A percentile compares a stretch with the other conserved stretches of the same genome.
phyloP scores from a whole-genome alignment of 2,329 filamentous ascomycete genomes.

The Fusarium luffae region DNA sequence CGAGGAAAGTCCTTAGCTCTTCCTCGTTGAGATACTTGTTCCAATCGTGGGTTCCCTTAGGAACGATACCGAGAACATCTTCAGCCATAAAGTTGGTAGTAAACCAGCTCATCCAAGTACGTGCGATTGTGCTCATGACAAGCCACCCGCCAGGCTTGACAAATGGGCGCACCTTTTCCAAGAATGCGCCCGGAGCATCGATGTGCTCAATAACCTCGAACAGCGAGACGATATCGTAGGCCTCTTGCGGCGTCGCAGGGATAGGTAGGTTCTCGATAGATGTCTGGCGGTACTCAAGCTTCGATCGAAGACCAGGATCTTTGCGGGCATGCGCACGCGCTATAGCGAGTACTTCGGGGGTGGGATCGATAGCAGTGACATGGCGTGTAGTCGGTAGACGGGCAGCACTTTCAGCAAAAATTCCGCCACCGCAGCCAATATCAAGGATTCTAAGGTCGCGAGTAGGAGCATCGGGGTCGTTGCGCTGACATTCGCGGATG shows the following conservation, averaged over 20 bases:
- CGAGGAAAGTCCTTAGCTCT: constrained; percentile 73
- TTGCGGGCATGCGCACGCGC: constrained; percentile 79
- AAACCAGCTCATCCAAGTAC: constrained; percentile 89
- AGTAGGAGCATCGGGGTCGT: constrained; percentile 57
- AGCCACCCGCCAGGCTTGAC: constrained; percentile 94
- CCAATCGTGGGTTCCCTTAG: constrained; percentile 95
- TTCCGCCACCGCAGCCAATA: constrained; percentile 94
- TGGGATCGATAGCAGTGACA: constrained; percentile 84
- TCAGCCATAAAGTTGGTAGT: constrained; percentile 94
- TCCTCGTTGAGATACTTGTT: constrained; percentile 90
- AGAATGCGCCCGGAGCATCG: constrained; percentile 77
- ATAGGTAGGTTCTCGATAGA: constrained; percentile 76
- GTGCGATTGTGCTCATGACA: constrained; percentile 89
- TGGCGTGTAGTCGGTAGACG: constrained; percentile 70
- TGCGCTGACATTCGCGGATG: constrained; percentile 76
- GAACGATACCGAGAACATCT: constrained; percentile 87
- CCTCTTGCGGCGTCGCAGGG: constrained; percentile 53
- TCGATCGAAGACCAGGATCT: constrained; percentile 74
- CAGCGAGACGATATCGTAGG: constrained; percentile 83
- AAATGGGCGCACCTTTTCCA: constrained; percentile 76
- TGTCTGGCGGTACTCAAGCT: constrained; percentile 78
- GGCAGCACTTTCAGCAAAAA: constrained; percentile 90
- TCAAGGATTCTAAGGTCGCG: constrained; percentile 78
- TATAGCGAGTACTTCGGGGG: constrained; percentile 76
- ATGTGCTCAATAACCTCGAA: constrained; percentile 99